Base-by-base conservation (phyloP, 768 basidiomycete species). In the Podaxis sp. region DNA sequence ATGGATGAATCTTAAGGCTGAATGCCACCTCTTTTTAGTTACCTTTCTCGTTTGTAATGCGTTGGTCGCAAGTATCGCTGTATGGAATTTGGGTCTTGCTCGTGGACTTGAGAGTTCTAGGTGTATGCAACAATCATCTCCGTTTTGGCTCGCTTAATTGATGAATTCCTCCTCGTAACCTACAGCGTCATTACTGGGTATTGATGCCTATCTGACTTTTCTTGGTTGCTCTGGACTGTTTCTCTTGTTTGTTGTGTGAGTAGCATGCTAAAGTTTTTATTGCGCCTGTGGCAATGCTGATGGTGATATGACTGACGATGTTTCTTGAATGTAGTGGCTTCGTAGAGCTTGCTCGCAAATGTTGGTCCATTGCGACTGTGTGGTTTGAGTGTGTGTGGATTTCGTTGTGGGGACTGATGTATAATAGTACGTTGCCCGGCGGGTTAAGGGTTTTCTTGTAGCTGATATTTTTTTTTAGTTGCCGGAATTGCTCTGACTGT, bases 361-460 rank as follows among this genome's bases (percentile, higher is more conserved):
- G 81, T 69, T 71, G 82, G 5, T 68, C 87, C 47, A 78, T 84
- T 21, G 79, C 80, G 23, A 80, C 78, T n/a, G 83, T 90, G 14
- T 89, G 87, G 86, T 87, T 90, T 63, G 90, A 91, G 68, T 82
- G 80, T 64, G 50, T 71, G 23, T 91, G 88, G 89, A 72, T 85
- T 37, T 73, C 75, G 1, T 16, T 85, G 4, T 85, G 86, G 65
- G 86, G 82, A 68, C 44, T 80, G 11, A 70, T 90, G 72, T 74
- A 87, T 63, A 73, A 91, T 4, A 79, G 90, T 91, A 67, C 38
- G 81, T 70, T 50, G 28, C 57, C 37, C 44, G 44, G 23, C 37
- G 10, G 36, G 18, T 50, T 21, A 63, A 44, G 18, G 9, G 18
- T 2, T 21, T 11, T 27, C 18, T 63, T 9, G 10, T 16, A 9